Base-by-base conservation (phyloP, 495 filamentous ascomycete species). In the Penicillium cinerascens region DNA sequence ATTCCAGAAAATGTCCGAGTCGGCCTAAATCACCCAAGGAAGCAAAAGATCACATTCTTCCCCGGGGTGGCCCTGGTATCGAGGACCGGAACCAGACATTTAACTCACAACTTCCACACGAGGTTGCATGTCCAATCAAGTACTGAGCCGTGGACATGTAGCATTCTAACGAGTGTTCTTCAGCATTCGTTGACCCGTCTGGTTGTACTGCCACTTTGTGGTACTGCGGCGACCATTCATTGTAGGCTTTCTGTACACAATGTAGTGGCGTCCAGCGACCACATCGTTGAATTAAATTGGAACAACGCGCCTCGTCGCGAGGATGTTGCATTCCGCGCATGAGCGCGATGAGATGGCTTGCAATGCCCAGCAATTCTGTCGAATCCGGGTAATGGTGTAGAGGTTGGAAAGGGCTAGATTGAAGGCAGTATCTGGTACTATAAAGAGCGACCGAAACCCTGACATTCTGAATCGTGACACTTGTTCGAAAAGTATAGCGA, bases 151-250 rank as follows among this genome's bases (percentile, higher is more conserved):
- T 35, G 15, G 41, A n/a, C 40, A 18, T 37, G 38, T 55, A 23
- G 41, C 51, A 55, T 39, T 50, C 26, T 52, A 9, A 42, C 22
- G 9, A 21, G 39, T 5, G 26, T 47, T 39, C 22, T 9, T 16
- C 17, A 16, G 3, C 1, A 11, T 11, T 15, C 17, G 29, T 49
- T 39, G 37, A 37, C 5, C 20, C 25, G 22, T 36, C 17, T 7
- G 11, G 25, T 25, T 48, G 13, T 13, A 26, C 26, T n/a, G 45
- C 27, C 39, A 44, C 51, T 48, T 44, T 49, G 46, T 42, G 29
- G 36, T 25, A 58, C 56, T 44, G 18, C 17, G n/a, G 36, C 18
- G 44, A 15, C 52, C 52, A 52, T 56, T 51, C 29, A 59, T 56
- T 56, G 43, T 38, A 20, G 27, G 20, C 17, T 16, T 21, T 46